These are phyloP conservation scores for Amphicarpaea edgeworthii DNA, from an alignment of 306 rosid species.

Conservation along the genomic window DNA sequence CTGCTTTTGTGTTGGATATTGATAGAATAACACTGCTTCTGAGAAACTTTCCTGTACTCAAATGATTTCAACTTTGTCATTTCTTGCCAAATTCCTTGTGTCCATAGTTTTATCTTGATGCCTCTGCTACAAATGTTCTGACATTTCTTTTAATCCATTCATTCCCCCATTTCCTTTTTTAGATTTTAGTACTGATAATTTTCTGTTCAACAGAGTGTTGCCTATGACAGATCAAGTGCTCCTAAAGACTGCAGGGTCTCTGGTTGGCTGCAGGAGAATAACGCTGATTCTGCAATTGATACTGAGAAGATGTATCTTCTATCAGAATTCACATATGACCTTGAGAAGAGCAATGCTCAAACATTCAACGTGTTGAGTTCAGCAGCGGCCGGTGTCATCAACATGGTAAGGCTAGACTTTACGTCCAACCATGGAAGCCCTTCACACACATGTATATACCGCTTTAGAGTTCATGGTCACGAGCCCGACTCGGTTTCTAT, in stretches of 20 bases:
- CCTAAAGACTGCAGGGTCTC: conserved; percentile 90
- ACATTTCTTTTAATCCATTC: not conserved
- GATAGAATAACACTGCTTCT: not conserved
- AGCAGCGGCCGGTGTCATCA: conserved; percentile 52
- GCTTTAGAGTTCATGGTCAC: conserved; percentile 87
- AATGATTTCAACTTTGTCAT: not conserved
- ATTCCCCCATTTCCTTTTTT: not conserved
- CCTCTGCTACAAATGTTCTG: not conserved
- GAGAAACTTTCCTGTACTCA: not conserved
- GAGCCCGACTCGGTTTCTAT: conserved; percentile 70
- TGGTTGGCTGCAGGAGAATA: conserved; percentile 77
- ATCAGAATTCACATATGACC: conserved; percentile 77
- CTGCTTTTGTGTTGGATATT: not conserved
- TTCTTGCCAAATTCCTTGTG: not conserved
- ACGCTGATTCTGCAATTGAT: conserved; percentile 47
- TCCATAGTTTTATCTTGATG: not conserved
- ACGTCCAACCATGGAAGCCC: conserved; percentile 88
- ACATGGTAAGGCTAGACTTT: conserved; percentile 85
- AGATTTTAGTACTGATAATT: conserved; percentile 20
- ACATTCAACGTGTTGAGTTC: conserved; percentile 67
- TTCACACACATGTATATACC: conserved; percentile 95
- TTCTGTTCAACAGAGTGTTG: conserved; percentile 72
- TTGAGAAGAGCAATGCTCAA: conserved; percentile 96
- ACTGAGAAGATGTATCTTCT: conserved; percentile 60
- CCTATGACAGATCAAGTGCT: conserved; percentile 87